Evolutionary conservation across 345 rosid species (phyloP).

Genomic region (Aquilaria malaccensis): DNA sequence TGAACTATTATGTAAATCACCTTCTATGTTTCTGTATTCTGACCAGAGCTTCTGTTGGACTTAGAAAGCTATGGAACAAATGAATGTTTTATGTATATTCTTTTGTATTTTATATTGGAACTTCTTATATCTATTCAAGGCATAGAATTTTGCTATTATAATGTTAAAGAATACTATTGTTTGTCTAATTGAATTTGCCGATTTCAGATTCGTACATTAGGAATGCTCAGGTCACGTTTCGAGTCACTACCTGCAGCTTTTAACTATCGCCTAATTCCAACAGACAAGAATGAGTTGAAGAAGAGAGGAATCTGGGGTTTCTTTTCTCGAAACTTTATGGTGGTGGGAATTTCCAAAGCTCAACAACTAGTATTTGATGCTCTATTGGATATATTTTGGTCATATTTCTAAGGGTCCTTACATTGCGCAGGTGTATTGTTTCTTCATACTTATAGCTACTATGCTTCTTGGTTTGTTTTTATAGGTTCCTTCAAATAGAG

Average conservation of each 20-base stretch:
- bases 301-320: constrained; percentile 72
- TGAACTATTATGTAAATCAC: too few species aligned
- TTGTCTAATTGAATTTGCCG: constrained; percentile 10
- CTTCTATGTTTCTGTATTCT: too few species aligned
- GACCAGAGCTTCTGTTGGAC: too few species aligned
- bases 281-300: constrained; percentile 48
- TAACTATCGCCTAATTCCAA: constrained; percentile 74
- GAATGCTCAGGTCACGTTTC: constrained; percentile 98
- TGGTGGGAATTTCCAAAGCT: constrained; percentile 29
- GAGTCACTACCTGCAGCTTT: constrained; percentile 86
- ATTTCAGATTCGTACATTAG: constrained; percentile 87
- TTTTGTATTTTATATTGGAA: neutral
- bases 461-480: constrained; percentile 9
- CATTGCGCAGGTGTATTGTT: too few species aligned
- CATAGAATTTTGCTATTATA: too few species aligned
- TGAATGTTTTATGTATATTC: too few species aligned
- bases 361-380: neutral
- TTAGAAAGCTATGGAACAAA: neutral
- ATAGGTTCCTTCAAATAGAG: constrained; percentile 58
- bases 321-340: constrained; percentile 46
- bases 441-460: too few species aligned
- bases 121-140: too few species aligned
- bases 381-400: neutral
- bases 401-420: too few species aligned
- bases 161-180: neutral